Evolutionary conservation across 164 flowering plant genomes (phyloP).

Genomic region (Vitis cinerea): DNA sequence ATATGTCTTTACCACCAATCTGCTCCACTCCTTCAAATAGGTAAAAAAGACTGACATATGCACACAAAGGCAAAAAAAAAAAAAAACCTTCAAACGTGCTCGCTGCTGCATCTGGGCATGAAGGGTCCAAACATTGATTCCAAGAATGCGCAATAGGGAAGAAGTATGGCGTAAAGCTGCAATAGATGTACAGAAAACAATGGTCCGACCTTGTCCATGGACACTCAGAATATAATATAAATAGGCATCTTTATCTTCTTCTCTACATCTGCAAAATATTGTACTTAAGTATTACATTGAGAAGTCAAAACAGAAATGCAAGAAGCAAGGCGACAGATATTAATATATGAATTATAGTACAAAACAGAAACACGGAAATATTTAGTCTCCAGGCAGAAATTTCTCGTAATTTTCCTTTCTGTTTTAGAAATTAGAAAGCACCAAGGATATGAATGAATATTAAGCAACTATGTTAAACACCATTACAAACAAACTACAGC

Average conservation of each 20-base stretch:
- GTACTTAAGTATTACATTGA: constrained; percentile 4
- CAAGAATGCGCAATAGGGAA: constrained; percentile 65
- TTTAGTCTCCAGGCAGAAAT: no score
- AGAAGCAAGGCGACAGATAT: neutral
- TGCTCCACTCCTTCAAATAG: no score
- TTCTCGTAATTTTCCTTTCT: no score
- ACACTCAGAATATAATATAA: constrained; percentile 81
- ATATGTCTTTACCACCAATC: no score
- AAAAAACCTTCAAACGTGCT: constrained; percentile 85
- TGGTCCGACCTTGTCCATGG: constrained; percentile 91
- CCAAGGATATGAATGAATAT: no score
- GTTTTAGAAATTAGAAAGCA: no score
- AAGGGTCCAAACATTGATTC: constrained; percentile 61
- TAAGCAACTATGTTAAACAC: no score
- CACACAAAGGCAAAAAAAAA: neutral
- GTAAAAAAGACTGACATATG: neutral
- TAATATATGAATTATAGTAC: no score
- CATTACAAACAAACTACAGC: no score
- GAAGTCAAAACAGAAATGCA: neutral
- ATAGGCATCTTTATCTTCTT: constrained; percentile 96
- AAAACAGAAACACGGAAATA: no score
- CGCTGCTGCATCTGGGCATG: constrained; percentile 95
- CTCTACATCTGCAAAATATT: constrained; percentile 67
- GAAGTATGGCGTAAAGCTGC: constrained; percentile 82
- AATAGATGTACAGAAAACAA: constrained; percentile 94